Evolutionary conservation across 2,329 filamentous ascomycete species (phyloP), one percentile per base, ranked within the genome.

Genomic region (Aspergillus tubingensis): DNA sequence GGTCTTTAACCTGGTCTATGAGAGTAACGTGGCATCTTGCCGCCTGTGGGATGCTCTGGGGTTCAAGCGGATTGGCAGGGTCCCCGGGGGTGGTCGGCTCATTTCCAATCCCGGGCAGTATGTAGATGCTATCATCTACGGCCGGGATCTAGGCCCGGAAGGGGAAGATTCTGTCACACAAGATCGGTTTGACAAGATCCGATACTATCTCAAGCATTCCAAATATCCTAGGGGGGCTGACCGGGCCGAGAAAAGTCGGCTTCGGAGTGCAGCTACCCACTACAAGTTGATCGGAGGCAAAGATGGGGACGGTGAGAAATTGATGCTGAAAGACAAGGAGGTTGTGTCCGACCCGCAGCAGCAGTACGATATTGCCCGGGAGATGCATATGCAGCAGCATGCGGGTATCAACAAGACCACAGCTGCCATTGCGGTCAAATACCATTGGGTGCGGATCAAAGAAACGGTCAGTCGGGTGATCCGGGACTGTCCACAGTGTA

Each of bases 371-470:
- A 95, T 98, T 68, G 91, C 93, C 11, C 84, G 90, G 49, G 82
- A 84, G 60, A 84, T 93, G 39, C 95, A 99, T 77, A 82, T 87
- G 56, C 78, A 82, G 59, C 84, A 88, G 44, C 95, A 99, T 73
- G 92, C 90, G 6, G 95, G 95, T 54, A 98, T 98, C 82, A 99
- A 99, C 82, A 97, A 97, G 81, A 98, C 94, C 0, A 98, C 94
- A 1, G 93, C 94, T 19, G 90, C 88, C 19, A 96, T 99, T 70
- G 92, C 94, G 10, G 91, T 97, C 73, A 90, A 89, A 72, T 97
- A 94, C 74, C 95, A 98, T 78, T 99, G 95, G 95, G 93, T 96
- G 51, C 87, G 94, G 62, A 98, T 98, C 80, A 99, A 98, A 76
- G 93, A 97, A 78, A 98, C 94, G 0, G 95, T 97, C 63, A 95